Base-by-base conservation (phyloP, 108 stramenopile genomes). In the Stephanodiscus triporus region DNA sequence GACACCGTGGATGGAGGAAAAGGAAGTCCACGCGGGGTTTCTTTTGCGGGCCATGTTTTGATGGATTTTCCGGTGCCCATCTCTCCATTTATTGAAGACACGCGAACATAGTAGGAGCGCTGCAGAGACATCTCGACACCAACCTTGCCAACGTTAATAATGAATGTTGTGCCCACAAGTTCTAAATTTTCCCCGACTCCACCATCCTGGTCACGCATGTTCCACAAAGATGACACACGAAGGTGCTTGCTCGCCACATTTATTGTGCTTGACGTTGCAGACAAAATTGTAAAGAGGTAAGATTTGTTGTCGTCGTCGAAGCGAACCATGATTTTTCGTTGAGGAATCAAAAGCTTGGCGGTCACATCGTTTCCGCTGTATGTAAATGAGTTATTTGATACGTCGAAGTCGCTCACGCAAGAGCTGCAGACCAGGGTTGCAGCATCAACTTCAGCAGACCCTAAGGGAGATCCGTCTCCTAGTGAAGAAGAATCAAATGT, bases 51-150 rank as follows among this genome's bases (percentile, higher is more conserved):
- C 13, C 13, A n/a, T 1, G 77, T 79, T 59, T 43, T 38, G 11
- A 80, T 26, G 20, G 73, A 64, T 58, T 57, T 59, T 11, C 85
- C 82, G 14, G 76, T 72, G 43, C 87, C 78, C 60, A 73, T 67
- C 58, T 73, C 76, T 38, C 72, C 68, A 60, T 90, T 95, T 45
- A 78, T 73, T 6, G 91, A 85, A 6, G 73, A 73, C n/a, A 93
- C 86, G 4, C 94, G 84, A 55, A 93, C 85, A 56, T 82, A 87
- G 75, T 90, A 93, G 11, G 65, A 8, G 32, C 32, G 36, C 55
- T 34, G 32, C 32, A 34, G 32, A 34, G 32, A 34, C 32, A 34
- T 34, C 5, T 5, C 32, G 5, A 4, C 5, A 8, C 84, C 89
- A 29, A 85, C 40, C 9, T 19, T n/a, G 29, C 87, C 40, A n/a